Evolutionary conservation across 108 stramenopile species (phyloP), one percentile per base, ranked within the genome.

Genomic region (Cyclostephanos tholiformis): DNA sequence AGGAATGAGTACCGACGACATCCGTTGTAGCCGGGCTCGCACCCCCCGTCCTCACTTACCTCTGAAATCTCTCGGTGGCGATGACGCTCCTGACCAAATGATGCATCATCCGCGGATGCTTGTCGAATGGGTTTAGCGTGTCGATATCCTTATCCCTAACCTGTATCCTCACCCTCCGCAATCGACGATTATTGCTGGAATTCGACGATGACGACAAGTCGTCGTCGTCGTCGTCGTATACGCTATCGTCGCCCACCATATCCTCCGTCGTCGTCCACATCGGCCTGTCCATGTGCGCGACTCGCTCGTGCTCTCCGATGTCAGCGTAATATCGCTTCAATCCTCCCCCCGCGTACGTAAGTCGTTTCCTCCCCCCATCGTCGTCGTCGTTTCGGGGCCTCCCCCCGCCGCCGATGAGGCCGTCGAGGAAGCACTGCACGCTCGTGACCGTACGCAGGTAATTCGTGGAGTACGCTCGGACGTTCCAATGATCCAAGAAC

Each of bases 121-220:
- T 81, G 82, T 93, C 92, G 63, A 93, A 93, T 44, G 88, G 76
- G 85, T 93, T 93, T 8, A 93, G 65, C 11, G 87, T 87, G 62
- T 93, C 92, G 30, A 74, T 65, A 12, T 57, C 19, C 44, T 69
- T 69, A 22, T 88, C 84, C 48, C 92, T 82, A 4, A 93, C 88
- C 46, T 79, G 66, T 4, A 92, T 74, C 36, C 50, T 41, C 10
- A 90, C 58, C 19, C 25, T 14, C n/a, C n/a, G n/a, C n/a, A n/a
- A n/a, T n/a, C n/a, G n/a, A n/a, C n/a, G n/a, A n/a, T n/a, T n/a
- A n/a, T n/a, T n/a, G n/a, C n/a, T n/a, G n/a, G n/a, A n/a, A n/a
- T n/a, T n/a, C n/a, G n/a, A 23, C 30, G 12, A 19, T 22, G 29
- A 48, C 36, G 17, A 27, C 41, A 13, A 29, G 41, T 41, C 36